Base-by-base conservation (phyloP, 306 rosid species). In the Medicago lupulina region DNA sequence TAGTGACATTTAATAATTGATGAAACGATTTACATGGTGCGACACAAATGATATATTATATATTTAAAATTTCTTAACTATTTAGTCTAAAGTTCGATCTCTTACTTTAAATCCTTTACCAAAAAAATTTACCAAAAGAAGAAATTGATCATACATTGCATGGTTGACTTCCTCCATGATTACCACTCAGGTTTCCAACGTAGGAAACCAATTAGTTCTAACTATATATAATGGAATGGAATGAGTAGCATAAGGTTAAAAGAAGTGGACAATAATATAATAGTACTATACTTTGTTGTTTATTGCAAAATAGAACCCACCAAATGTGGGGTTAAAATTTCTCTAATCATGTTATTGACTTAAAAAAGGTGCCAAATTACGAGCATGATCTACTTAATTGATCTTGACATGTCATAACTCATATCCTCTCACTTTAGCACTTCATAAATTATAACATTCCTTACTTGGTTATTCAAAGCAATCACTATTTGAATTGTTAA, bases 341-440 rank as follows among this genome's bases (percentile, higher is more conserved):
- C 10, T 64, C 2, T 57, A 83, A 79, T 76, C 59, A 76, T 60
- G 44, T 68, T 9, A 65, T 67, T 40, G 76, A 50, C 63, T 43
- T 55, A 7, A 38, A 69, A 67, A 67, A 73, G 34, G 39, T 63
- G 47, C 15, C 40, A 50, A 6, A 31, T 74, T 54, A 53, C 15
- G 12, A 21, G 34, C 59, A 10, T 23, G 60, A 63, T 73, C 74
- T 38, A 25, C 44, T 31, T 80, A 71, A 71, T 70, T 77, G 87
- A 81, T 74, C 77, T 73, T 53, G 83, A 84, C 87, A 28, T 1
- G 61, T 73, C 67, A 58, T 31, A 31, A 7, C 4, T 18, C 50
- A 15, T 28, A 12, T 34, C 23, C 14, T 53, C 49, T 13, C 28
- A 55, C 46, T 65, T 81, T 66, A 25, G 7, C 11, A 34, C 11